These are phyloP conservation scores for Cryptococcus neoformans DNA, from an alignment of 1,284 basidiomycete species.

Conservation along the genomic window DNA sequence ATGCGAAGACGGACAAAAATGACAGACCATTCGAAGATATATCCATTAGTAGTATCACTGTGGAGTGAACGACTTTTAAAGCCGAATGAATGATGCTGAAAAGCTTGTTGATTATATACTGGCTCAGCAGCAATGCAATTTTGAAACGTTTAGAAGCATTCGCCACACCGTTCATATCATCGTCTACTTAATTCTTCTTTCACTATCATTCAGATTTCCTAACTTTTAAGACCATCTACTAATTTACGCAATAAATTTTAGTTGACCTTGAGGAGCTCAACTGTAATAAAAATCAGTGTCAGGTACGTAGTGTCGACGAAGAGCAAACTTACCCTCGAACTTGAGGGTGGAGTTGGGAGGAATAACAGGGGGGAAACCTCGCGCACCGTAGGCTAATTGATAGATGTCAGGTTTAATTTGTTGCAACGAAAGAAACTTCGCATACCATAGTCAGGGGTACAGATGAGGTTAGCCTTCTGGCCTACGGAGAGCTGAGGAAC, in stretches of 20 bases:
- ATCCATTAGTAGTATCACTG: conserved; percentile 57
- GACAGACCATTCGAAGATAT: conserved; percentile 90
- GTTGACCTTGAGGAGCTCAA: conserved; percentile 73
- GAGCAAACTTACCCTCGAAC: conserved; percentile 60
- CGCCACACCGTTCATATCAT: not conserved
- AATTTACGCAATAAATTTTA: conserved; percentile 15
- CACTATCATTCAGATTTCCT: not conserved
- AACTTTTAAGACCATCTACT: not conserved
- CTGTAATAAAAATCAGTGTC: conserved; percentile 30
- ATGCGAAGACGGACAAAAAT: conserved; percentile 62
- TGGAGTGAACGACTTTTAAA: conserved; percentile 8
- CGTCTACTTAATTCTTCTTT: not conserved
- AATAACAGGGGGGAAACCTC: conserved; percentile 70
- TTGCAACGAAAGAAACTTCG: not conserved
- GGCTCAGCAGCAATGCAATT: not conserved
- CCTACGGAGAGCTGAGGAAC: conserved; percentile 58
- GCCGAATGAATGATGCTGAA: not conserved
- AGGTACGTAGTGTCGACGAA: not conserved
- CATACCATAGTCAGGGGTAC: conserved; percentile 35
- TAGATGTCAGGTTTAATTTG: conserved; percentile 1
- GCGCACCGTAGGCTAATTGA: conserved; percentile 34
- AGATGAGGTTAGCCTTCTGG: conserved; percentile 66
- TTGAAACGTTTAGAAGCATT: not conserved
- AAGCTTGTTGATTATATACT: not conserved
- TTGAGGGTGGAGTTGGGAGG: conserved; percentile 70